Base-by-base conservation (phyloP, 2,329 filamentous ascomycete genomes). In the Aspergillus oerlinghausenensis region DNA sequence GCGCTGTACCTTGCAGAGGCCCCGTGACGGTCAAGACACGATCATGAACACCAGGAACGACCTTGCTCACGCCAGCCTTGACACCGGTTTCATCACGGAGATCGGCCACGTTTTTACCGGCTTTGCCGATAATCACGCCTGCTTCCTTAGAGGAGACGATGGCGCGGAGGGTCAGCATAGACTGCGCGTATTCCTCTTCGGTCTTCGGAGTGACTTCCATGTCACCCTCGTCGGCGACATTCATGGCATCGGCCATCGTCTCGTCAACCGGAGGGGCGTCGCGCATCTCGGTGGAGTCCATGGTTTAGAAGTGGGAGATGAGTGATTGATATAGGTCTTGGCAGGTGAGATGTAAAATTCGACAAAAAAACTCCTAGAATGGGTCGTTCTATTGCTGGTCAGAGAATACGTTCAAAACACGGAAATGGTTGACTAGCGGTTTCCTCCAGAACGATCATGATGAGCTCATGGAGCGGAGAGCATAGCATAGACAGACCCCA, bases 121-220 rank as follows among this genome's bases (percentile, higher is more conserved):
- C 92, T 80, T 99, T 99, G 76, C 94, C 94, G 75, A 99, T 99
- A 76, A 99, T 97, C 69, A 99, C 92, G 71, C 94, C 94, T 58
- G 94, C 94, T 79, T 99, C 94, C 80, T 97, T 97, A 75, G 94
- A 97, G 35, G 94, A 97, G 65, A 99, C 94, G 73, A 99, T 97
- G 67, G 94, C 94, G 73, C 94, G 90, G 62, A 99, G 85, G 60
- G 94, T 99, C 69, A 99, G 83, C 77, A 95, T 90, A 52, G 92
- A 87, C 74, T 92, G 86, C 52, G 91, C 92, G 73, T 99, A 99
- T 77, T 99, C 94, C 74, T 97, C 92, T 67, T 99, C 94, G 57
- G 93, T 96, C 80, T 93, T 94, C 68, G 91, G 93, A 59, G 84
- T 84, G 60, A 85, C 84, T 67, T 93, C 90, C 64, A 89, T 89